A percentile compares a stretch with the other conserved stretches of the same genome.
Conservation (phyloP, 2,329 filamentous ascomycete genomes). For the Penicillium concentricum region DNA sequence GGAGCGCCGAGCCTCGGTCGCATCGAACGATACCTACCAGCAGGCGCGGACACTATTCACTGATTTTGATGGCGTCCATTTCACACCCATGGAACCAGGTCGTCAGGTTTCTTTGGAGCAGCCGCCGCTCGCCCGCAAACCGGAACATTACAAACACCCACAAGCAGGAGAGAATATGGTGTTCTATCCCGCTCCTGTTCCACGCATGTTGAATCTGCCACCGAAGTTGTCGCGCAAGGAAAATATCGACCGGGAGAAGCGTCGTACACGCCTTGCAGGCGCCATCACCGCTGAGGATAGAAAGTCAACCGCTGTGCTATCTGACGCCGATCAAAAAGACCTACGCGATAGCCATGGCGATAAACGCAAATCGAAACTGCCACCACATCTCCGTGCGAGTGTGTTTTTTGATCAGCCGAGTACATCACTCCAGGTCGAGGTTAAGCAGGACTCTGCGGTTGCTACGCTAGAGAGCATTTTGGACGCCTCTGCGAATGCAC, state of each 20-base stretch:
- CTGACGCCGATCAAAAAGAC: slow-evolving; percentile 21
- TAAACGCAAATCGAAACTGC: slow-evolving; percentile 56
- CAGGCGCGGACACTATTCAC: slow-evolving; percentile 46
- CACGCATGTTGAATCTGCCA: slow-evolving; percentile 87
- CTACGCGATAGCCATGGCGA: slow-evolving; percentile 17
- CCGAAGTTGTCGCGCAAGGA: slow-evolving; percentile 78
- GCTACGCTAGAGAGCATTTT: slow-evolving; percentile 88
- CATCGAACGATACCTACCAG: slow-evolving; percentile 48
- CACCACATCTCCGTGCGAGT: slow-evolving; percentile 84
- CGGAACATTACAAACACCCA: slow-evolving; percentile 40
- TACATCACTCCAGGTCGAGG: slow-evolving; percentile 53
- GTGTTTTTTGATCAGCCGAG: slow-evolving; percentile 79
- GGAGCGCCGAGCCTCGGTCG: slow-evolving; percentile 40
- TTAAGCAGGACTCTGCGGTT: slow-evolving; percentile 77
- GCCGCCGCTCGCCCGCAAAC: slow-evolving; percentile 41
- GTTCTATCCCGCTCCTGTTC: slow-evolving; percentile 92
- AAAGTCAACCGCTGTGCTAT: slow-evolving; percentile 52
- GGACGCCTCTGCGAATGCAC: slow-evolving; percentile 82
- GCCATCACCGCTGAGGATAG: slow-evolving; percentile 57
- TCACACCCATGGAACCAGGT: slow-evolving; percentile 26
- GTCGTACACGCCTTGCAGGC: slow-evolving; percentile 71
- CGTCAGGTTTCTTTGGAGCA: slow-evolving; percentile 40
- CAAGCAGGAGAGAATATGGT: slow-evolving; percentile 76
- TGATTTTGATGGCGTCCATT: slow-evolving; percentile 54
- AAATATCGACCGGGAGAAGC: slow-evolving; percentile 63